These are phyloP conservation scores for Coniochaeta ligniaria DNA, from an alignment of 2,329 filamentous ascomycete species.

Conservation along the genomic window DNA sequence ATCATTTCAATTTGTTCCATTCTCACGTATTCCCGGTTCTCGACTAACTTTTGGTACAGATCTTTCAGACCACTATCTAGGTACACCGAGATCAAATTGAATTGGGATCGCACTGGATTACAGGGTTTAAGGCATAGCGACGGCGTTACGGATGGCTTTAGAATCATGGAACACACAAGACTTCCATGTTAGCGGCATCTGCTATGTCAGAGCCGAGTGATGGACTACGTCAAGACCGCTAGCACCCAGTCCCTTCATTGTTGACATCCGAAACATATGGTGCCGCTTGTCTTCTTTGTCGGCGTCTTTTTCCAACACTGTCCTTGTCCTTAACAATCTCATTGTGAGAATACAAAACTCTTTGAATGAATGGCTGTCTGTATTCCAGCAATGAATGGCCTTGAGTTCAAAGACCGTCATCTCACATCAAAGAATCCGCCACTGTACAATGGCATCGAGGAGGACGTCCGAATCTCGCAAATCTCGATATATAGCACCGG, in stretches of 20 bases:
- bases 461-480: neutral
- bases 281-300: too few species aligned
- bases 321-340: too few species aligned
- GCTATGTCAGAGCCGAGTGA: neutral
- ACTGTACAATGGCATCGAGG: too few species aligned
- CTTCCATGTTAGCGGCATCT: neutral
- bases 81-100: neutral
- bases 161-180: neutral
- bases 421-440: neutral
- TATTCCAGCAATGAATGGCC: neutral
- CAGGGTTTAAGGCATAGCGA: neutral
- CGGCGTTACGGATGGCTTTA: neutral
- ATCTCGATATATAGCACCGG: neutral
- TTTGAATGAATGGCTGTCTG: too few species aligned
- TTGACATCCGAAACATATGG: too few species aligned
- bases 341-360: too few species aligned
- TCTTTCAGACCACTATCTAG: neutral
- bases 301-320: too few species aligned
- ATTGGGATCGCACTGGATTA: neutral
- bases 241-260: too few species aligned
- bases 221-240: too few species aligned
- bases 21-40: neutral
- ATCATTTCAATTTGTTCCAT: slow-evolving; percentile 1
- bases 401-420: neutral
- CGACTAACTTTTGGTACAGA: neutral